phyloP scores from a whole-genome alignment of 1,139 yeast genomes.

The Yamadazyma blattariae region DNA sequence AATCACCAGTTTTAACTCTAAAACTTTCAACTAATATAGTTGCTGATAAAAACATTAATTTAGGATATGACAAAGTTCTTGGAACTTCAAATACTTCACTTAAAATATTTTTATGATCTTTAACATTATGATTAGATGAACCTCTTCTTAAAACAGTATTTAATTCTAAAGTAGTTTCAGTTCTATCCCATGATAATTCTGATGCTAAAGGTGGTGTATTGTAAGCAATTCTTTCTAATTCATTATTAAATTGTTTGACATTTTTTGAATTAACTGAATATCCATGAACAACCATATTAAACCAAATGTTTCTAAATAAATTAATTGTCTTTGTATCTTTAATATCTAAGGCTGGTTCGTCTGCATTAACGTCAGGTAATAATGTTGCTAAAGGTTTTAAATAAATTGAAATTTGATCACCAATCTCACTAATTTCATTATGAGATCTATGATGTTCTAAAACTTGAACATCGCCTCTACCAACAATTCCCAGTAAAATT shows the following conservation, averaged over 20 bases:
- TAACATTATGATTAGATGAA: slow-evolving; percentile 77
- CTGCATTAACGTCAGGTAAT: slow-evolving; percentile 55
- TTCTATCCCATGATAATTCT: slow-evolving; percentile 78
- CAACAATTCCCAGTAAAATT: slow-evolving; percentile 61
- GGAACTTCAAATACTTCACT: slow-evolving; percentile 50
- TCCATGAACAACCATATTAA: slow-evolving; percentile 90
- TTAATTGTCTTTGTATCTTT: slow-evolving; percentile 47
- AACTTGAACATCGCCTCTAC: slow-evolving; percentile 80
- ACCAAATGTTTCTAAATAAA: slow-evolving; percentile 88
- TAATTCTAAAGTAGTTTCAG: slow-evolving; percentile 88
- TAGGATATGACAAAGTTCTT: slow-evolving; percentile 67
- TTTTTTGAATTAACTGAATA: slow-evolving; percentile 61
- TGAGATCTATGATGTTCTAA: slow-evolving; percentile 82
- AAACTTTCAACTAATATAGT: slow-evolving; percentile 74
- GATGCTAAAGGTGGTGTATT: slow-evolving; percentile 92
- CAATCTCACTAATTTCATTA: slow-evolving; percentile 72
- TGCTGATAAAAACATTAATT: slow-evolving; percentile 85
- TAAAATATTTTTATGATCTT: slow-evolving; percentile 64
- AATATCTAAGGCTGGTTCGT: slow-evolving; percentile 34
- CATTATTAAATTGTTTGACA: slow-evolving; percentile 42
- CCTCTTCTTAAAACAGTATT: slow-evolving; percentile 91
- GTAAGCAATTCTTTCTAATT: slow-evolving; percentile 73
- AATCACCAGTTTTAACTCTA: slow-evolving; percentile 77
- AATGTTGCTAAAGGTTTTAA: slow-evolving; percentile 74
- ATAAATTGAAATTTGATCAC: slow-evolving; percentile 65